phyloP scores from a whole-genome alignment of 1,284 basidiomycete genomes.

The Xerocomus nothofagi region DNA sequence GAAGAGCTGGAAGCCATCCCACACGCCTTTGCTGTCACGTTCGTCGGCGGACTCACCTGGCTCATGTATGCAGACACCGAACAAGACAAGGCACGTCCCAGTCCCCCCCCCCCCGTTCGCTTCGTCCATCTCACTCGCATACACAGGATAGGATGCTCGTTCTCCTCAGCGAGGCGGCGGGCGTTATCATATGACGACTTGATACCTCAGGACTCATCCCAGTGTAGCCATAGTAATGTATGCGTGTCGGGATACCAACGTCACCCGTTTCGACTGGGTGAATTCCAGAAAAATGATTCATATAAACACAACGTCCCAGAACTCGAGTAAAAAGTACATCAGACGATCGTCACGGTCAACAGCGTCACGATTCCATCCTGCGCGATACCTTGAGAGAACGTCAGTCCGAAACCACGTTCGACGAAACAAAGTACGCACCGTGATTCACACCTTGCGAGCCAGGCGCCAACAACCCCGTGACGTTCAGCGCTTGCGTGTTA shows the following conservation, averaged over 20 bases:
- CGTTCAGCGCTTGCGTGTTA: conserved; percentile 43
- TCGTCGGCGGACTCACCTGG: conserved; percentile 53
- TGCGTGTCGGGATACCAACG: conserved; percentile 13
- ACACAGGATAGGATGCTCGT: conserved; percentile 31
- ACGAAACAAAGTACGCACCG: conserved; percentile 8
- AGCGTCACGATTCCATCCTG: conserved; percentile 48
- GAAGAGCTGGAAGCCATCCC: conserved; percentile 71
- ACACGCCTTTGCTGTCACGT: conserved; percentile 67
- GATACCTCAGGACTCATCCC: conserved; percentile 12
- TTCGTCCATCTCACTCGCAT: conserved; percentile 10
- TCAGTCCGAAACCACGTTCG: too few species aligned
- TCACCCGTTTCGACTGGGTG: conserved; percentile 16
- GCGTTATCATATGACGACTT: conserved; percentile 27
- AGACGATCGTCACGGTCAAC: conserved; percentile 45
- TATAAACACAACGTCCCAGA: too few species aligned
- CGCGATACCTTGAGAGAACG: conserved; percentile 39
- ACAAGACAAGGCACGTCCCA: conserved; percentile 58
- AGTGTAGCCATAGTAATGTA: conserved; percentile 23
- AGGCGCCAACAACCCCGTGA: conserved; percentile 27
- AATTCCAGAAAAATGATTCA: too few species aligned
- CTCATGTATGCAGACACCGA: conserved; percentile 65
- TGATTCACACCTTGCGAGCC: conserved; percentile 25
- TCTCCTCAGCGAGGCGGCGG: conserved; percentile 34
- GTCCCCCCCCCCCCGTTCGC: too few species aligned
- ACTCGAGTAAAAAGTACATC: too few species aligned